Evolutionary conservation across 345 rosid genomes (phyloP), one percentile per base, ranked within the genome.

Genomic region (Aegle marmelos): DNA sequence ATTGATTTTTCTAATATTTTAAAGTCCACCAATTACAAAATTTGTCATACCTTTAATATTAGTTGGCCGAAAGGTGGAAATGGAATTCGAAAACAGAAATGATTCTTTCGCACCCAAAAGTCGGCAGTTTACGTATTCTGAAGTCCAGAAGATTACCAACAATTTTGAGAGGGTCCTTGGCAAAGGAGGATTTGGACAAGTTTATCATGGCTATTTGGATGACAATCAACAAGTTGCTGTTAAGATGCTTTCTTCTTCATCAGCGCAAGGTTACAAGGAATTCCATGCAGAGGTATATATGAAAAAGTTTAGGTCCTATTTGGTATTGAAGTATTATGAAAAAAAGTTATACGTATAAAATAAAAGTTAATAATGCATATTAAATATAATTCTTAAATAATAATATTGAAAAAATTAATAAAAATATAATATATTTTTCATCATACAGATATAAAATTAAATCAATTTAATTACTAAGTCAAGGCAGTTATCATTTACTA

Each of bases 101-200:
- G 79, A 37, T 27, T 64, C 62, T 24, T 72, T 82, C 30, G 79
- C 73, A 48, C 63, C 71, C 57, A 82, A 85, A 76, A 81, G 75
- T 50, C 81, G 28, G 34, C 68, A 41, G 1, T 87, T 89, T 57
- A 79, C 79, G 5, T 85, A 79, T 27, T 28, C 82, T 2, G 87
- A 87, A 56, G 69, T 91, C 17, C 1, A 30, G 10, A 72, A 5
- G 1, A 85, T 88, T 24, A 89, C 93, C 4, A 63, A 83, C 36
- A 86, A 90, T 72, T 91, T 91, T 53, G 45, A 76, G 60, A 84
- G 24, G 70, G 21, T 81, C 33, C 80, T 87, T 53, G 92, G 96
- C 16, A 75, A 84, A 81, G 96, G 93, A 80, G 93, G 92, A 7
- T 90, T 88, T 73, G 96, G 96, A 79, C 73, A 66, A 2, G 96